Base-by-base conservation (phyloP, 1,139 yeast genomes). In the Hemisphaericaspora xylanilytica region DNA sequence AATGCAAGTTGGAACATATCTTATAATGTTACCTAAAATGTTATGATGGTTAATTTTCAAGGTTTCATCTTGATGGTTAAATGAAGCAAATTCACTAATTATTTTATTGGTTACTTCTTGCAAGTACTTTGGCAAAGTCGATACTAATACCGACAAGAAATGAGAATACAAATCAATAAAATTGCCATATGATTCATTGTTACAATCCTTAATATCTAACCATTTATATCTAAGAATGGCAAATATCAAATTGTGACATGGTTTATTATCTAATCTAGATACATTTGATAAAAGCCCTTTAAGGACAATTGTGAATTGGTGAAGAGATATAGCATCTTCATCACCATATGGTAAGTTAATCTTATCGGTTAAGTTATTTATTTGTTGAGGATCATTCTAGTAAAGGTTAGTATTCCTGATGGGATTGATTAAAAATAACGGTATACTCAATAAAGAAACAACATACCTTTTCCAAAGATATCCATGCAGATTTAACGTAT, bases 81-180 rank as follows among this genome's bases (percentile, higher is more conserved):
- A 42, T 17, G 45, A 47, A 37, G 53, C 47, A 58, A 89, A 84
- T 52, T 83, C 89, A 13, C 69, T 50, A 7, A 88, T 75, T 27
- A 90, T 62, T 47, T 78, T 75, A 46, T 73, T 67, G 14, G 85
- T 80, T n/a, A 90, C 88, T 44, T 85, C 94, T 47, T 77, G 76
- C 77, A 94, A 80, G 85, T 95, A 90, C 59, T 82, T 85, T 6
- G 97, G 97, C 44, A 83, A 73, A 30, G 94, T 85, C 5, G 95
- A 84, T 29, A 90, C 88, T 41, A 92, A 70, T 21, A 89, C 87
- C 34, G 80, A 73, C 40, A 87, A 65, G 59, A 92, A 92, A 38
- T 81, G 82, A 33, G 85, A 75, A 48, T 70, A 70, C 69, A 85
- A 45, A 63, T 73, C 57, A 59, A 66, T 43, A 73, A 72, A 64